phyloP scores from a whole-genome alignment of 495 filamentous ascomycete species.

The Penicillium paxilli region DNA sequence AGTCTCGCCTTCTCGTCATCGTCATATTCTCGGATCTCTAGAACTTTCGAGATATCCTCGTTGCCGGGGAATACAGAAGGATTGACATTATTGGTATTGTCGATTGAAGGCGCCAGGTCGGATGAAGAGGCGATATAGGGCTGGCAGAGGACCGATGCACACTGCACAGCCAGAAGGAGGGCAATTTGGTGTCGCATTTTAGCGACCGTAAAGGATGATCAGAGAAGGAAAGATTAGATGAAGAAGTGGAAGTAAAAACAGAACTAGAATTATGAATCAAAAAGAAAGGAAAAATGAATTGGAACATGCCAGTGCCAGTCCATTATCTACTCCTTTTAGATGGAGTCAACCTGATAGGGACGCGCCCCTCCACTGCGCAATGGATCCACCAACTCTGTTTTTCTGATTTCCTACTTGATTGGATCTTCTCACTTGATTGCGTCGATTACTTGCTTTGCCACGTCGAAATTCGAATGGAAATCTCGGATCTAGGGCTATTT shows the following conservation, averaged over 20 bases:
- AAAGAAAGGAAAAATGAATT: no score
- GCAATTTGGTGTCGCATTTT: not conserved
- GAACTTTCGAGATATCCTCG: not conserved
- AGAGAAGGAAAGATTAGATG: not conserved
- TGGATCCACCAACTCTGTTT: not conserved
- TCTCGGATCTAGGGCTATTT: conserved; percentile 6
- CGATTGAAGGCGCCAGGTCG: not conserved
- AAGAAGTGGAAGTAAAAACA: not conserved
- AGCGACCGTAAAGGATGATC: no score
- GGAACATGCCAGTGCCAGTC: no score
- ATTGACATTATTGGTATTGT: not conserved
- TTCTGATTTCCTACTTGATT: not conserved
- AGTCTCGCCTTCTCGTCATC: not conserved
- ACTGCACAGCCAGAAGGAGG: conserved; percentile 5
- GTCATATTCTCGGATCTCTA: not conserved
- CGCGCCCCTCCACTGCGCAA: not conserved
- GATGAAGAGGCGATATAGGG: not conserved
- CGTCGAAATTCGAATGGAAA: not conserved
- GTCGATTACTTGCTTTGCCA: not conserved
- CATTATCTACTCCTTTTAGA: not conserved
- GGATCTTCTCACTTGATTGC: not conserved
- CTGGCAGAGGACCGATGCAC: not conserved
- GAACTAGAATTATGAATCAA: not conserved
- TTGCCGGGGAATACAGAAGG: not conserved
- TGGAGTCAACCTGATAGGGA: not conserved